A percentile compares a stretch with the other conserved stretches of the same genome.
phyloP scores from a whole-genome alignment of 345 rosid species.

The Zanthoxylum bungeanum region DNA sequence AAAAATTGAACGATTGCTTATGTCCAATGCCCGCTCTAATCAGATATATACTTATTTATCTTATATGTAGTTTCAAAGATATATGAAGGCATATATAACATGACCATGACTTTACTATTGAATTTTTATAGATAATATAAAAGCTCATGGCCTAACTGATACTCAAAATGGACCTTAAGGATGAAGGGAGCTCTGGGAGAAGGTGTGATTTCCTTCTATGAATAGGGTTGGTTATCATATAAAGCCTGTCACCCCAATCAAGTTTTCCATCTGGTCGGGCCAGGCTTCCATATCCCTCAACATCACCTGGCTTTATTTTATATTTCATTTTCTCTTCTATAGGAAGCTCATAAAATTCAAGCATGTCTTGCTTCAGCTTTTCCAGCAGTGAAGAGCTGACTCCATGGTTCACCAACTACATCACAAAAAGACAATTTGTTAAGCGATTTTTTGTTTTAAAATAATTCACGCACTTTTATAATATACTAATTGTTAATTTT shows the following conservation, averaged over 20 bases:
- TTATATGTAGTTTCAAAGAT: too few relatives aligned
- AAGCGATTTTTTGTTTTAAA: neutral
- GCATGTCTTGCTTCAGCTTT: constrained; percentile 21
- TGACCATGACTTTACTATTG: too few relatives aligned
- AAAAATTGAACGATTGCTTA: too few relatives aligned
- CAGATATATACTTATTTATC: too few relatives aligned
- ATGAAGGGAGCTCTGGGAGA: constrained; percentile 38
- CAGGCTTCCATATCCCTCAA: constrained; percentile 23
- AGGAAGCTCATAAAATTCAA: constrained; percentile 29
- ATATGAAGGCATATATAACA: too few relatives aligned
- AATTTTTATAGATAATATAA: too few relatives aligned
- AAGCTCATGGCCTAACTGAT: too few relatives aligned
- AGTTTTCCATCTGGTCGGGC: constrained; percentile 18
- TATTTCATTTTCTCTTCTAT: constrained; percentile 32
- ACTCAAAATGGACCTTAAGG: constrained; percentile 39
- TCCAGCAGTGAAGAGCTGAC: constrained; percentile 16
- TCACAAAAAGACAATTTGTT: neutral
- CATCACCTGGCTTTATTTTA: constrained; percentile 19
- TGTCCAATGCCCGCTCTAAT: too few relatives aligned
- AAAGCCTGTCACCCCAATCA: constrained; percentile 37
- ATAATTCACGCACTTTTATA: neutral
- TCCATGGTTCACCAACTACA: constrained; percentile 40
- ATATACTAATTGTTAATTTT: neutral
- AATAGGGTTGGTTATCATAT: constrained; percentile 28
- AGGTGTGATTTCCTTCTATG: constrained; percentile 31